Evolutionary conservation across 768 basidiomycete genomes (phyloP), one percentile per base, ranked within the genome.

Genomic region (Amanita muscaria): DNA sequence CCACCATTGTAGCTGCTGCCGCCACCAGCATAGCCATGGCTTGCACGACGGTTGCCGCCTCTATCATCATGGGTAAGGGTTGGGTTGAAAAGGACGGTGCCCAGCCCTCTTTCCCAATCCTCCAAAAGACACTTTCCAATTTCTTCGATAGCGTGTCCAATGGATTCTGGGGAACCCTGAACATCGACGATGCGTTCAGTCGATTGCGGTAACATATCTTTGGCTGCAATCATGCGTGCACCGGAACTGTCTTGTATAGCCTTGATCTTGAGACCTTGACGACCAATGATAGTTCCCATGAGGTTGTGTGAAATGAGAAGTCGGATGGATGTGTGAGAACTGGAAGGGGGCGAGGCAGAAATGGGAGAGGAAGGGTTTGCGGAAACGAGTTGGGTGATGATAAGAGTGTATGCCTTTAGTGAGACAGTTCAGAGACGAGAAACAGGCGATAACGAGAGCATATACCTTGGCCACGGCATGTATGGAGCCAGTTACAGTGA

Each of bases 131-230:
- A 96, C 59, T 90, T 88, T 25, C 85, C 91, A 65, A 99, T 97
- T 64, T 99, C 93, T 62, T 85, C 81, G 38, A 99, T 84, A 32
- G 96, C 96, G 56, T 82, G 82, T 42, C 88, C 84, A 59, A 99
- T 97, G 37, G 88, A 72, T 47, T 96, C 93, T 30, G 91, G 82
- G 25, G 90, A 71, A 32, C 96, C 96, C 59, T 97, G 90, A 37
- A 99, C 89, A 64, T 98, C 96, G 44, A 99, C 96, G 56, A 98
- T 87, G 52, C 96, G 89, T 65, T 99, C 96, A 37, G 96, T 99
- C 24, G 94, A 98, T 65, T 98, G 96, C 24, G 96, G 93, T 35
- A 99, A 78, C 87, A 98, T 97, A 59, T 98, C 96, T 66, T 98
- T 98, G 49, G 89, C 88, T 34, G 96, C 96, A 45, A 97, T 86